Conservation (phyloP, 2,329 filamentous ascomycete genomes). For the Tolypocladium tundrense region DNA sequence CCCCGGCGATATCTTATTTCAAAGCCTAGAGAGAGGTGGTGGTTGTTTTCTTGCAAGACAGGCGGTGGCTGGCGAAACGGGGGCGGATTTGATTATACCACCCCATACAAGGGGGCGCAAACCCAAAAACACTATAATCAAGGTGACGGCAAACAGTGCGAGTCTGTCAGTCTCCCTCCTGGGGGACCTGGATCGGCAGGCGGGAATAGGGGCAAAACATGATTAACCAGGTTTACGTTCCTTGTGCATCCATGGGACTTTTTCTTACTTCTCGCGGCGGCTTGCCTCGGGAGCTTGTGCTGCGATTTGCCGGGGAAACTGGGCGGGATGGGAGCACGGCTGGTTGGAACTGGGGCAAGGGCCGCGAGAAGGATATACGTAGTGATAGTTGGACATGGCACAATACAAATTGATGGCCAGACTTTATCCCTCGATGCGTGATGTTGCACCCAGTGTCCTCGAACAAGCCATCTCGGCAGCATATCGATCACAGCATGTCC, state of each 20-base stretch:
- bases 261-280: background rate
- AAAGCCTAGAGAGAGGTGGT: background rate
- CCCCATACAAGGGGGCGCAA: background rate
- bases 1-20: background rate
- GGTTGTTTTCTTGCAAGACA: background rate
- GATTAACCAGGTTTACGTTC: background rate
- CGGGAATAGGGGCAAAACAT: background rate
- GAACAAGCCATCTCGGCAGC: background rate
- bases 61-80: background rate
- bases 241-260: background rate
- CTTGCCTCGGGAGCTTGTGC: background rate
- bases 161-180: background rate
- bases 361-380: constrained; percentile 4
- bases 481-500: too few relatives aligned
- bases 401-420: constrained; percentile 15
- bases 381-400: constrained; percentile 21
- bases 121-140: background rate
- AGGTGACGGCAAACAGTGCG: background rate
- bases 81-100: background rate
- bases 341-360: background rate
- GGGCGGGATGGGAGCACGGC: background rate
- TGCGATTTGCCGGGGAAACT: background rate
- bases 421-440: background rate
- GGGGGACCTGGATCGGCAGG: background rate
- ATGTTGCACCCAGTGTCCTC: background rate